These are phyloP conservation scores for Tephrocybe sp. DNA, from an alignment of 768 basidiomycete species.

Conservation along the genomic window DNA sequence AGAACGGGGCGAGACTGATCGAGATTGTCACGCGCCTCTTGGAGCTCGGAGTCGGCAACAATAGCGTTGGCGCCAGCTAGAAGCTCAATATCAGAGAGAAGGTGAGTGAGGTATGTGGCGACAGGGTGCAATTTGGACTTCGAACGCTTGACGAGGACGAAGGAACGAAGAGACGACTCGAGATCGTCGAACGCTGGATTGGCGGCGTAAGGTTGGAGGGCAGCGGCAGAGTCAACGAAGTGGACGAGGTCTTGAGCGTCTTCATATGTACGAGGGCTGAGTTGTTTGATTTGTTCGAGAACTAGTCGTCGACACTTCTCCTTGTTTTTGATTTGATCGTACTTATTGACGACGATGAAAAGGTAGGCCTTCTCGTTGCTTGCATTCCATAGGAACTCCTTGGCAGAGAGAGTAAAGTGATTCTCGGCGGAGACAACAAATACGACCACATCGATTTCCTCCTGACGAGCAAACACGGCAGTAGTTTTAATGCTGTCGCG, in stretches of 20 bases:
- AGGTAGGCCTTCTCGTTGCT: constrained; percentile 97
- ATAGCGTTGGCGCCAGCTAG: constrained; percentile 85
- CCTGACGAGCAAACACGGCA: constrained; percentile 91
- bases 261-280: constrained; percentile 90
- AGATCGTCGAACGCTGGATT: constrained; percentile 83
- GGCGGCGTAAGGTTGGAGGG: constrained; percentile 63
- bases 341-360: constrained; percentile 99
- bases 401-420: constrained; percentile 95
- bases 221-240: constrained; percentile 91
- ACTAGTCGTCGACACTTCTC: constrained; percentile 86
- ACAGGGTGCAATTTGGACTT: constrained; percentile 95
- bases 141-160: constrained; percentile 94
- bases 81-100: constrained; percentile 88
- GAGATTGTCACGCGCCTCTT: constrained; percentile 70
- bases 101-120: constrained; percentile 85
- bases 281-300: constrained; percentile 89
- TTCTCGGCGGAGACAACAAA: constrained; percentile 98
- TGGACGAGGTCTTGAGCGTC: constrained; percentile 94
- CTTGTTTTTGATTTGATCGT: constrained; percentile 93
- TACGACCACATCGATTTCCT: constrained; percentile 98
- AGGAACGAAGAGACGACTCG: constrained; percentile 87
- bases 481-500: constrained; percentile 95
- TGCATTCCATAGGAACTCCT: constrained; percentile 90
- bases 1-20: constrained; percentile 73
- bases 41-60: constrained; percentile 78